Base-by-base conservation (phyloP, 140 eudicot species). In the Cichorium intybus region DNA sequence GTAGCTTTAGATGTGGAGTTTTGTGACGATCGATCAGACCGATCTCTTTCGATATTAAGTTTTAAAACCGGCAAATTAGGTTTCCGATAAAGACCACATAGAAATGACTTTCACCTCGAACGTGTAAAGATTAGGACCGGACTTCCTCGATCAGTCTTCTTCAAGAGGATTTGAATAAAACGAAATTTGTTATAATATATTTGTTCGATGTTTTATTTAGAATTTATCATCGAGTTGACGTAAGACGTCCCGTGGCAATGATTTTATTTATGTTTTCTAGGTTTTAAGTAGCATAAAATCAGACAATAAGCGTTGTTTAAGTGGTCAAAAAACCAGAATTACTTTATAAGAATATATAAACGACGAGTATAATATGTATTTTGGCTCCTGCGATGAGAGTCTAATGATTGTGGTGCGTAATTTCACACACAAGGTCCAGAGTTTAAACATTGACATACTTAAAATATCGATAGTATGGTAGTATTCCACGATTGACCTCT, bases 11-110 rank as follows among this genome's bases (percentile, higher is more conserved):
- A 18, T 29, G 20, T 28, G 45, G 10, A 24, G n/a, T n/a, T 37
- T 37, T 37, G 11, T 34, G 9, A 7, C 7, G 43, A 35, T 9
- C 12, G 12, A 35, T 10, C 14, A 0, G 14, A 14, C 43, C 4
- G 3, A 4, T 37, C 11, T 37, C 46, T 37, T 10, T 37, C 46
- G 46, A 37, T 37, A 11, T 10, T n/a, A n/a, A 18, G 7, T 20
- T 34, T 35, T 11, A 29, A 35, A 34, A 18, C 65, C 66, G 51
- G 15, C 51, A 23, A 12, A 61, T 50, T 68, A 68, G 73, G 73
- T 54, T 54, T 54, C 8, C 14, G 72, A 53, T 1, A 53, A 16
- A 4, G 34, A 66, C 51, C 5, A 20, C 16, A 16, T 39, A 12
- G 12, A 1, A 10, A 6, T 5, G 18, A 34, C 23, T 10, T 17